Percentiles rank a stretch among this genome's conserved stretches.
Conservation (phyloP, 2,329 filamentous ascomycete genomes). For the Cytospora piceicola region DNA sequence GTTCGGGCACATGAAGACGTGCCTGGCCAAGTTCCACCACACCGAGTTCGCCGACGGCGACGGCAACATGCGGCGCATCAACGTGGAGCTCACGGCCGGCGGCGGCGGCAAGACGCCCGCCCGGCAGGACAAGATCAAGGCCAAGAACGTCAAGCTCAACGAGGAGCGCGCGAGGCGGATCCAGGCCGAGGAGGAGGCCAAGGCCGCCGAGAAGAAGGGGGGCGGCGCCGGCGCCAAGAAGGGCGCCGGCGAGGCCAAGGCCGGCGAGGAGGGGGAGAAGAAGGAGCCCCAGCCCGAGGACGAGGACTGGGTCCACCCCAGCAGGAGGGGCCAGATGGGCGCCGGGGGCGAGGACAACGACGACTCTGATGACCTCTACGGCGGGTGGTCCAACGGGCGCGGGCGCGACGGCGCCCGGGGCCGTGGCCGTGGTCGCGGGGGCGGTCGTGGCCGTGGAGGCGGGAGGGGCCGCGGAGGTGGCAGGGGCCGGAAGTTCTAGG, state of each 20-base stretch:
- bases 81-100: conserved; percentile 90
- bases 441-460: neutral
- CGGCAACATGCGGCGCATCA: conserved; percentile 71
- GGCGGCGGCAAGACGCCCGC: conserved; percentile 79
- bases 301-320: conserved; percentile 54
- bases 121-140: conserved; percentile 75
- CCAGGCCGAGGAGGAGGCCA: conserved; percentile 46
- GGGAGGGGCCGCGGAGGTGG: conserved; percentile 1
- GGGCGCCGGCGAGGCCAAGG: conserved; percentile 34
- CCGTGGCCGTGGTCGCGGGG: conserved; percentile 2
- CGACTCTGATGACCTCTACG: conserved; percentile 8
- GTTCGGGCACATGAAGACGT: conserved; percentile 90
- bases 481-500: neutral
- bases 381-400: conserved; percentile 1
- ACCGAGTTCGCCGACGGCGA: conserved; percentile 67
- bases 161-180: conserved; percentile 61
- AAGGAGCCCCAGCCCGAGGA: conserved; percentile 37
- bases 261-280: conserved; percentile 36
- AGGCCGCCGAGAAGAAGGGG: conserved; percentile 39
- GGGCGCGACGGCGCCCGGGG: conserved; percentile 5
- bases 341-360: conserved; percentile 5
- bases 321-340: conserved; percentile 45
- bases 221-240: conserved; percentile 38
- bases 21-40: conserved; percentile 89
- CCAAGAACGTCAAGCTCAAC: conserved; percentile 85